Evolutionary conservation across 1,284 basidiomycete species (phyloP), one percentile per base, ranked within the genome.

Genomic region (Ustilago vetiveriae): DNA sequence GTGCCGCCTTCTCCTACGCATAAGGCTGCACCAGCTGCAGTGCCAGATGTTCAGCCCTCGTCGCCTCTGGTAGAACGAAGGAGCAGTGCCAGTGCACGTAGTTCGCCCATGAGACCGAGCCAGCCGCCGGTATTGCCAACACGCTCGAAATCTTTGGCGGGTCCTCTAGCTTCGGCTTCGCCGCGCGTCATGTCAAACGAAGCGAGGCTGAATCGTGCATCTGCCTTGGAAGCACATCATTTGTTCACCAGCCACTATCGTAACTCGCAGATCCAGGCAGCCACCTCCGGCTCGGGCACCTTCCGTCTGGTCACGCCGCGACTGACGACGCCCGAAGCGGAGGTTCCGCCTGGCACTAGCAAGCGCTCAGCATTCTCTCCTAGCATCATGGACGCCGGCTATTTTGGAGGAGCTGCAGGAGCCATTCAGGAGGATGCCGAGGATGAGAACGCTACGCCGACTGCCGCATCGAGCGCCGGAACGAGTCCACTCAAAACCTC

Each of bases 261-360:
- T 21, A 60, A 37, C 17, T 55, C 75, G 17, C 72, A 72, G 41
- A 74, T 78, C 19, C 75, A 78, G 26, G 74, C 75, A 14, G 76
- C 76, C 9, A 78, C 76, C 9, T 72, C 72, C 8, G 76, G 76
- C 0, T 59, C 68, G 13, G 76, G 74, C 9, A 76, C 74, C 8
- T 75, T 78, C 37, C 47, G 76, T n/a, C 42, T 78, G 4, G 58
- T 69, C 14, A 70, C 76, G 14, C 76, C 76, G 13, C 53, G 72
- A 22, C 32, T 76, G 36, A 76, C 74, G 11, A 78, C 74, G 2
- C 74, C 76, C 11, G 72, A 74, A 35, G 22, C 56, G 10, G 74
- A 73, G 45, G 16, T 57, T 10, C 56, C 64, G 22, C 62, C 67
- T 13, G 50, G 55, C 13, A 35, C 27, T 46, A 26, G 35, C 27